A percentile compares a stretch with the other conserved stretches of the same genome.
These are phyloP conservation scores for Kwoniella shandongensis DNA, from an alignment of 768 basidiomycete genomes.

Conservation along the genomic window DNA sequence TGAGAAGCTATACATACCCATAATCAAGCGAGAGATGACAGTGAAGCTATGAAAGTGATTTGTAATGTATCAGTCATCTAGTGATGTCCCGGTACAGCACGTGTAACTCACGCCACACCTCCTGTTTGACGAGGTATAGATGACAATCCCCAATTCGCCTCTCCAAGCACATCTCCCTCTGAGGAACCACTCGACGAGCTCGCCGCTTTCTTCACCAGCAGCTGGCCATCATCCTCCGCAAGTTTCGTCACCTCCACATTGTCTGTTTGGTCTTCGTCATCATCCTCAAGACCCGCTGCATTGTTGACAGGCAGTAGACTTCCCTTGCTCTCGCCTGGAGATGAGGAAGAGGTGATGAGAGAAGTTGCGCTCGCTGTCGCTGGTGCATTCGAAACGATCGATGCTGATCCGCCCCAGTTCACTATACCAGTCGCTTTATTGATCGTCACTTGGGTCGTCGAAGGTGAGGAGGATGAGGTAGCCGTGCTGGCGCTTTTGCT, in stretches of 20 bases:
- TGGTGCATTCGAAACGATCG: no score
- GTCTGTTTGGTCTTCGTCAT: background rate
- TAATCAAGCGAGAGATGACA: slow-evolving; percentile 26
- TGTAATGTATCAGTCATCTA: background rate
- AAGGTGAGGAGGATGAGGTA: background rate
- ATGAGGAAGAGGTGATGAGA: no score
- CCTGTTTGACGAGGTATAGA: slow-evolving; percentile 24
- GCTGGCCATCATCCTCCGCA: no score
- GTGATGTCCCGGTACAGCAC: no score
- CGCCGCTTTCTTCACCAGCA: no score
- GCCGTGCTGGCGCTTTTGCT: no score
- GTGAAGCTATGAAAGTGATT: slow-evolving; percentile 16
- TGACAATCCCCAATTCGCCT: slow-evolving; percentile 20
- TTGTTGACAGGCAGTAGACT: no score
- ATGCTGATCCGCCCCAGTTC: no score
- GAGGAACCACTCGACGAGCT: background rate
- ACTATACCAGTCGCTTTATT: no score
- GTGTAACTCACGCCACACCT: slow-evolving; percentile 17
- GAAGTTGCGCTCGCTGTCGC: no score
- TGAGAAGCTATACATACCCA: no score
- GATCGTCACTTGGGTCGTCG: background rate
- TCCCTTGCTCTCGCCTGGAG: no score
- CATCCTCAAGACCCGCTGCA: background rate
- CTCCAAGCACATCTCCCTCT: background rate
- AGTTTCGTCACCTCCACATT: background rate